These are phyloP conservation scores for Fusarium udum DNA, from an alignment of 2,329 filamentous ascomycete species.

Conservation along the genomic window DNA sequence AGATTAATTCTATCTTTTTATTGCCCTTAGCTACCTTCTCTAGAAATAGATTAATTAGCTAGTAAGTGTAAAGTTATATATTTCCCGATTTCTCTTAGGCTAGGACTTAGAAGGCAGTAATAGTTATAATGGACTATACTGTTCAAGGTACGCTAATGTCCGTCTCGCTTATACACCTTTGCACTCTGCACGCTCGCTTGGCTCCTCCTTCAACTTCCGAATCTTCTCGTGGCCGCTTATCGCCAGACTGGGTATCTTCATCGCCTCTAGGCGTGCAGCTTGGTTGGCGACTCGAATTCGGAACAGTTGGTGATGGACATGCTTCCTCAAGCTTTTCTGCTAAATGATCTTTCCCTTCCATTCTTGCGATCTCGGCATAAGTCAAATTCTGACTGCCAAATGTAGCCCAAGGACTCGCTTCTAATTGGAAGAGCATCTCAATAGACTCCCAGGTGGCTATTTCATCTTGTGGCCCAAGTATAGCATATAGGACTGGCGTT, in stretches of 20 bases:
- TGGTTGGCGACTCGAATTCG: not conserved
- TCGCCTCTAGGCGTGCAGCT: not conserved
- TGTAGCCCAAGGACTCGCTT: not conserved
- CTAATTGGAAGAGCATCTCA: not conserved
- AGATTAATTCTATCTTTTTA: no score
- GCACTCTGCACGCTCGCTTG: slow-evolving; percentile 53
- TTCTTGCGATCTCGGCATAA: not conserved
- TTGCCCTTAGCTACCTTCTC: no score
- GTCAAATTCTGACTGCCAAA: not conserved
- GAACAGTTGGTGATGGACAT: not conserved
- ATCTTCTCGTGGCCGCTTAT: slow-evolving; percentile 66
- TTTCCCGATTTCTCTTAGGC: no score
- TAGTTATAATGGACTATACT: not conserved
- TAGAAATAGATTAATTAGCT: no score
- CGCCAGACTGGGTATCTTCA: slow-evolving; percentile 65
- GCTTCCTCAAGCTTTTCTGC: not conserved
- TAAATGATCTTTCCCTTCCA: not conserved
- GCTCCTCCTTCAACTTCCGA: slow-evolving; percentile 54
- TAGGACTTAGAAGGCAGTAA: not conserved
- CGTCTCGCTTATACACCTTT: not conserved
- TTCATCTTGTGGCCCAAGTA: not conserved
- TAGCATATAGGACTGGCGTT: not conserved
- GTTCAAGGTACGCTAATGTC: not conserved
- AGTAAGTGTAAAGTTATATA: no score
- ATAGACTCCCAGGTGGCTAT: not conserved